These are phyloP conservation scores for Penicillium hordei DNA, from an alignment of 2,329 filamentous ascomycete species.

Conservation along the genomic window DNA sequence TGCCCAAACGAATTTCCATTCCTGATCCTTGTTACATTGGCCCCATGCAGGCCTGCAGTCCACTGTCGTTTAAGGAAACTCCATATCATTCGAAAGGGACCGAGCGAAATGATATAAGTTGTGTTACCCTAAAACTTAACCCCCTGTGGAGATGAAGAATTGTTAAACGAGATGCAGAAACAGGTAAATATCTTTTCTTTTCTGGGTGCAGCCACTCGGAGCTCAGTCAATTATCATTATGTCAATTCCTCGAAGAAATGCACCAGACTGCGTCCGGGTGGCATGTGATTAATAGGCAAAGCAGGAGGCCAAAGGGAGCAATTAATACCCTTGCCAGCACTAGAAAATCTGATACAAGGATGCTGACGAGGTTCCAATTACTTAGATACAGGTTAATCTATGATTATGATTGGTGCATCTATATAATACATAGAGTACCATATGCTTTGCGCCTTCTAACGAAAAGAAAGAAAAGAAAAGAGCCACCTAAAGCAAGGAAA, in stretches of 20 bases:
- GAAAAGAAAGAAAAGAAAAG: neutral
- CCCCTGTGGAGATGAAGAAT: neutral
- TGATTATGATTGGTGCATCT: neutral
- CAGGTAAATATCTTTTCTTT: neutral
- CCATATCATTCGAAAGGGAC: neutral
- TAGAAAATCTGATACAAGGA: neutral
- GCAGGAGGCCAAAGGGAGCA: neutral
- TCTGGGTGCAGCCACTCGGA: neutral
- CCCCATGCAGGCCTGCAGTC: neutral
- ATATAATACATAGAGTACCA: neutral
- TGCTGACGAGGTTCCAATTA: neutral
- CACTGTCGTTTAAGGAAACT: neutral
- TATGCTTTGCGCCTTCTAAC: neutral
- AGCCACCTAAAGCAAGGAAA: neutral
- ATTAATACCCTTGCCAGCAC: neutral
- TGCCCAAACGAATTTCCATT: neutral
- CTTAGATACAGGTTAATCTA: neutral
- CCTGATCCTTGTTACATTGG: neutral
- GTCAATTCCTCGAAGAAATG: neutral
- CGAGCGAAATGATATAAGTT: neutral
- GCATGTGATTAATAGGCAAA: neutral
- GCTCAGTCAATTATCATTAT: neutral
- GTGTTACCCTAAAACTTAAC: neutral
- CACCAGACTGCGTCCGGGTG: neutral
- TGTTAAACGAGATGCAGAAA: neutral